These are phyloP conservation scores for Fusarium mexicanum DNA, from an alignment of 2,329 filamentous ascomycete species.

Conservation along the genomic window DNA sequence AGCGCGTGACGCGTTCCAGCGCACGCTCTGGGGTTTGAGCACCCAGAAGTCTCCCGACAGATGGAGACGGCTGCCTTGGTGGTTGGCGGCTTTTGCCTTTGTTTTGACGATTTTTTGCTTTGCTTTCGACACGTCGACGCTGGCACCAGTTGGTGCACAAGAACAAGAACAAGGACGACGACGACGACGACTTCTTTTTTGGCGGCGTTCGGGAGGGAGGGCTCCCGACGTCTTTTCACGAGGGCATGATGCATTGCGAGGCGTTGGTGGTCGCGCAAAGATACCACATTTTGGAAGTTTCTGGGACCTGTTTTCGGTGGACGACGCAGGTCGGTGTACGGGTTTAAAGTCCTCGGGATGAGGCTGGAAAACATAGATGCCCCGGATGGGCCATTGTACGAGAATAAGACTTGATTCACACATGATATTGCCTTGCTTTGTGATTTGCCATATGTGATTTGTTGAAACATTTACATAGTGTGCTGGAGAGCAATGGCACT, in stretches of 20 bases:
- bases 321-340: constrained; percentile 14
- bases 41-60: not conserved
- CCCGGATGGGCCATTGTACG: not conserved
- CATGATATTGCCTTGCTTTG: not conserved
- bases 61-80: constrained; percentile 9
- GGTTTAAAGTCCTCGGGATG: constrained; percentile 21
- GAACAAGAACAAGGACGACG: not conserved
- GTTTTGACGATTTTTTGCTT: not conserved
- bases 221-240: constrained; percentile 15
- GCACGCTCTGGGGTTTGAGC: constrained; percentile 39
- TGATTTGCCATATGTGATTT: not conserved
- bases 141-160: not conserved
- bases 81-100: not conserved
- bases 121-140: not conserved
- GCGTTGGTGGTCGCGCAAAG: constrained; percentile 35
- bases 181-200: not conserved
- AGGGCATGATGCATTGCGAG: constrained; percentile 29
- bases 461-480: rapidly evolving
- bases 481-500: not conserved
- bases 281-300: constrained; percentile 30
- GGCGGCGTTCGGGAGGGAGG: constrained; percentile 16
- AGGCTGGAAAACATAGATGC: constrained; percentile 17
- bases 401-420: constrained; percentile 2
- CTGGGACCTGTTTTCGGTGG: constrained; percentile 24
- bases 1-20: constrained; percentile 45